Evolutionary conservation across 2,329 filamentous ascomycete genomes (phyloP).

Genomic region (Neonectria faginata): DNA sequence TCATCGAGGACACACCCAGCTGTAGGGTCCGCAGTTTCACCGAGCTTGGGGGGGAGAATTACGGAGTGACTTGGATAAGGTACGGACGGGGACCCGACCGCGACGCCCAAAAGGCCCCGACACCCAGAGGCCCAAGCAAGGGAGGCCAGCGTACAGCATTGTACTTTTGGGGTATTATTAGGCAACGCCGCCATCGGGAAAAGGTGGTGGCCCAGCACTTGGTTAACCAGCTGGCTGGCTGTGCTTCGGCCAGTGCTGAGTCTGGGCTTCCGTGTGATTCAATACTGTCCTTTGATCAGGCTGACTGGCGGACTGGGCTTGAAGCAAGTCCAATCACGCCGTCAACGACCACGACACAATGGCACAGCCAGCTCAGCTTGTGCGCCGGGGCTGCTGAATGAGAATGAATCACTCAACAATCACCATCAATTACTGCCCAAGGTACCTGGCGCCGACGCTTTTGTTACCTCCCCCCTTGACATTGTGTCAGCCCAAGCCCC

Average conservation of each 20-base stretch:
- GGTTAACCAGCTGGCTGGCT: background rate
- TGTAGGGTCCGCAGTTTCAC: background rate
- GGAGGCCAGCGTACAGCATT: background rate
- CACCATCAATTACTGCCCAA: background rate
- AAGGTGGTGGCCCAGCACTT: background rate
- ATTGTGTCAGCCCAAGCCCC: constrained; percentile 19
- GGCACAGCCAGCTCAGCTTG: background rate
- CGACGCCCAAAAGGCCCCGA: background rate
- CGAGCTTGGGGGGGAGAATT: background rate
- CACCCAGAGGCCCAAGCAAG: background rate
- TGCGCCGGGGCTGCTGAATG: background rate
- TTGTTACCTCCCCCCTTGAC: constrained; percentile 25
- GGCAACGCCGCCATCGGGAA: background rate
- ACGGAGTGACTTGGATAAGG: background rate
- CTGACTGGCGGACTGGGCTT: background rate
- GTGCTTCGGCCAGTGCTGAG: background rate
- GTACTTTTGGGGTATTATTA: background rate
- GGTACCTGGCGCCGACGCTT: background rate
- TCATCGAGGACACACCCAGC: background rate
- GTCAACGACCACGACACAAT: background rate
- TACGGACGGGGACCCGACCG: background rate
- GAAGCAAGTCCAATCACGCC: background rate
- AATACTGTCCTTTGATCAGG: background rate
- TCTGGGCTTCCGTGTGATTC: background rate
- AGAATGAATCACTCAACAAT: background rate